Percentiles rank a stretch among this genome's conserved stretches.
These are phyloP conservation scores for Lophium mytilinum DNA, from an alignment of 495 filamentous ascomycete species.

Conservation along the genomic window DNA sequence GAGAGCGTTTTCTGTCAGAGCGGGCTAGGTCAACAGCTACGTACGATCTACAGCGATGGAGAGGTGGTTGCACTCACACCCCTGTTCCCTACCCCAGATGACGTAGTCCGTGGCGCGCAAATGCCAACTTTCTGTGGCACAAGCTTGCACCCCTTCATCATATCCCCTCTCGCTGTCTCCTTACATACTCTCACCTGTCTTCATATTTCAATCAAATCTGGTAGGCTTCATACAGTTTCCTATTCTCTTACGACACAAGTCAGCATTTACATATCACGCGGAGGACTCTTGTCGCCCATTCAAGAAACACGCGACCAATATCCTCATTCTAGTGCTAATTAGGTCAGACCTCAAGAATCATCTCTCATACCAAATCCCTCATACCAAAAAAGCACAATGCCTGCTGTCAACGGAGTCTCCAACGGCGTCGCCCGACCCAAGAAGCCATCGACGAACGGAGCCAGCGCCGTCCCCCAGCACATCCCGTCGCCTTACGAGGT, in stretches of 20 bases:
- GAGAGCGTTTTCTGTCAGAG: background rate
- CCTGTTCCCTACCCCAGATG: background rate
- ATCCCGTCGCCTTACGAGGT: constrained; percentile 31
- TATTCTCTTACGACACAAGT: no score
- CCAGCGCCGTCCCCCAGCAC: constrained; percentile 7
- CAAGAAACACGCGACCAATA: no score
- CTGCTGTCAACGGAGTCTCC: constrained; percentile 14
- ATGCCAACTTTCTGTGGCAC: constrained; percentile 1
- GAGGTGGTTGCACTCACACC: background rate
- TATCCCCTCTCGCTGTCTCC: background rate
- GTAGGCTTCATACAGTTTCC: no score
- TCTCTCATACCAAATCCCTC: background rate
- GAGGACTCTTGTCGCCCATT: no score
- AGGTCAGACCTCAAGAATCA: background rate
- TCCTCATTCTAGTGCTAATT: no score
- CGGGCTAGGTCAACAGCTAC: background rate
- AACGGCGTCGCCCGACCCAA: constrained; percentile 4
- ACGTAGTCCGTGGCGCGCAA: background rate
- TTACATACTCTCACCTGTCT: background rate
- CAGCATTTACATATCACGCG: no score
- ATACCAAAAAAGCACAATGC: constrained; percentile 4
- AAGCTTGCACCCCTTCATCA: background rate
- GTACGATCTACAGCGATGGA: background rate
- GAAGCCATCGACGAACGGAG: constrained; percentile 11
- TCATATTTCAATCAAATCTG: no score